Base-by-base conservation (phyloP, 2,329 filamentous ascomycete genomes). In the Fusarium euwallaceae region DNA sequence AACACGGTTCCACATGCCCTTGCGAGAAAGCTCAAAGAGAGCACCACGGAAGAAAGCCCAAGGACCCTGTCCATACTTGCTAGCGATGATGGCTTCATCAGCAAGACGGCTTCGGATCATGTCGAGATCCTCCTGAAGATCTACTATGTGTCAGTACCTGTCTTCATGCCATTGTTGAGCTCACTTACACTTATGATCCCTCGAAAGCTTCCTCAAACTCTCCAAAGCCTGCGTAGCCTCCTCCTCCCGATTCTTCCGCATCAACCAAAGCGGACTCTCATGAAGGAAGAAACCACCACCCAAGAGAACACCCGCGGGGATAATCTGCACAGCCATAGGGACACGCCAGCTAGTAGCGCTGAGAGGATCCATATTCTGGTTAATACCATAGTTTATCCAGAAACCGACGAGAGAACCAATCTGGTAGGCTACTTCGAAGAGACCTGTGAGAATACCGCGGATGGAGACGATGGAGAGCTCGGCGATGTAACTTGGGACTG, bases 401-500 rank as follows among this genome's bases (percentile, higher is more conserved):
- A 90, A 91, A 14, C 89, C 89, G 6, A 90, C 80, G 7, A 86
- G 71, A 1, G 81, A 80, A 2, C 88, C 89, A 7, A 88, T 86
- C 71, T 90, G 88, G 70, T 89, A 89, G 1, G 87, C 86, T 10
- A 90, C 82, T 69, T 86, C 84, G 74, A 85, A 88, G 32, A 89
- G 79, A 16, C 89, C 89, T 8, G 89, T 88, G 4, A 90, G 86
- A 29, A 89, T 83, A 75, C 90, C 90, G 75, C 91, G 86, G 63
- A 87, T 90, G 3, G 87, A 87, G 0, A 90, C 86, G 74, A 89
- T 86, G 0, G 90, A 89, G 64, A 89, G 87, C 78, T 92, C 91
- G 11, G 90, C 88, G 67, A 92, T 90, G 78, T 92, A 92, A 37
- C 90, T 87, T 4, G 90, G 91, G 4, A 92, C 88, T 7, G 87